Conservation (phyloP, 2,329 filamentous ascomycete genomes). For the Ascosphaera acerosa region DNA sequence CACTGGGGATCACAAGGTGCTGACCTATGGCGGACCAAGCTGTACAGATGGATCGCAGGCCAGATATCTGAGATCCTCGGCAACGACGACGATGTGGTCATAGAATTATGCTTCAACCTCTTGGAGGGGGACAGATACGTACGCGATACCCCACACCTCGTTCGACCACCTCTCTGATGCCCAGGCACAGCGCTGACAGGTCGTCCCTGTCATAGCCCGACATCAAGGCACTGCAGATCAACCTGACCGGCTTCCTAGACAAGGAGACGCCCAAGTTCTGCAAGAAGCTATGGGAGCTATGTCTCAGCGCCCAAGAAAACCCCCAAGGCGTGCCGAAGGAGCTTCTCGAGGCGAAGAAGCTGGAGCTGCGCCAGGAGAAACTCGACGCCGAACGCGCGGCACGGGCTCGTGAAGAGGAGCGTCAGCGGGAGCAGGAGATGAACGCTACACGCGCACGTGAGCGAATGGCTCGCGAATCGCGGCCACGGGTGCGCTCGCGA, state of each 20-base stretch:
- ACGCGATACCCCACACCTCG: too few species aligned
- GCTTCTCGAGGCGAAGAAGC: conserved; percentile 83
- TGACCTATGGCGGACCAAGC: conserved; percentile 3
- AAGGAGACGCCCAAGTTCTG: conserved; percentile 77
- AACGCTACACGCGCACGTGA: background rate
- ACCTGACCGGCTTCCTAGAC: conserved; percentile 83
- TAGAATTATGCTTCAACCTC: conserved; percentile 50
- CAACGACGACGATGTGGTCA: conserved; percentile 89
- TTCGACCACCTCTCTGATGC: conserved; percentile 1
- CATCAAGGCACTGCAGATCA: conserved; percentile 84
- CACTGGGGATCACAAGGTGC: background rate
- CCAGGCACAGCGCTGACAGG: too few species aligned
- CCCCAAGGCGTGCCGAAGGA: conserved; percentile 85
- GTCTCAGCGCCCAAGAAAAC: conserved; percentile 69
- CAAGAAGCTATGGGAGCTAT: conserved; percentile 78
- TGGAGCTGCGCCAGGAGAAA: conserved; percentile 73
- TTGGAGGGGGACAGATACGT: conserved; percentile 54
- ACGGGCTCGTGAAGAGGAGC: background rate
- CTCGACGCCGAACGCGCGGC: background rate
- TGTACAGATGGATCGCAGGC: conserved; percentile 64
- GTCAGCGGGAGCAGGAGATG: background rate
- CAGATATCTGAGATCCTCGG: conserved; percentile 69
- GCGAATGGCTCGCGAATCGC: background rate
- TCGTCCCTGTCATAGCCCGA: conserved; percentile 41
- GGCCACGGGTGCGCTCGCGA: background rate